Evolutionary conservation across 495 filamentous ascomycete genomes (phyloP), one percentile per base, ranked within the genome.

Genomic region (Hyphodiscus hymeniophilus): DNA sequence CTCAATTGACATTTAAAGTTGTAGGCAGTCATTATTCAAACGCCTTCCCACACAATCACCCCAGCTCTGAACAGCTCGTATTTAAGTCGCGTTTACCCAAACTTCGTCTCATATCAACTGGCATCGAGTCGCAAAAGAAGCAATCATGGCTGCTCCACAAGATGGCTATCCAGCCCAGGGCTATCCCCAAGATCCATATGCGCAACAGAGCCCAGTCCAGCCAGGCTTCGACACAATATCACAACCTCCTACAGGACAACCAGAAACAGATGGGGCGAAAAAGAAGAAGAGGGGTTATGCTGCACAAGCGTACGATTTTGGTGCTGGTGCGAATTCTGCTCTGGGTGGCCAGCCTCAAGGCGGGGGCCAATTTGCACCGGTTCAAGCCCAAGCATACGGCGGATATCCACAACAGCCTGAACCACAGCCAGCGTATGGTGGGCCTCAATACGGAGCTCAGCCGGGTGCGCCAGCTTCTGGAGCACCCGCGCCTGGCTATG

Each of bases 231-330:
- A 38, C 21, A 66, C 70, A 46, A 63, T 60, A 16, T 63, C 66
- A 45, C 31, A 66, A 3, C 62, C 70, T 40, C 66, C 70, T 1
- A 62, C 45, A 63, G 62, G 32, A 48, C 60, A 39, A 41, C 58
- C 35, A 51, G 69, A 63, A 34, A 71, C 77, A 38, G 80, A 74
- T 23, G 67, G 74, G 50, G 65, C 79, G 56, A 73, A 79, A 71
- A 71, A 82, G 65, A 95, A 89, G 75, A 94, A 95, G 74, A 75
- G 89, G 65, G 80, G 83, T 34, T 98, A 98, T 71, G 92, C 94
- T 20, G 87, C 87, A 21, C 84, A 89, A 62, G 91, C 90, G 5
- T 98, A 91, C 63, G 94, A 95, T 10, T 89, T 97, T 60, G 90
- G 85, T 26, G 77, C 77, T 24, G 92, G 92, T 55, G 86, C 84